Conservation (phyloP, 768 basidiomycete genomes). For the Podaxis carcinomalis region DNA sequence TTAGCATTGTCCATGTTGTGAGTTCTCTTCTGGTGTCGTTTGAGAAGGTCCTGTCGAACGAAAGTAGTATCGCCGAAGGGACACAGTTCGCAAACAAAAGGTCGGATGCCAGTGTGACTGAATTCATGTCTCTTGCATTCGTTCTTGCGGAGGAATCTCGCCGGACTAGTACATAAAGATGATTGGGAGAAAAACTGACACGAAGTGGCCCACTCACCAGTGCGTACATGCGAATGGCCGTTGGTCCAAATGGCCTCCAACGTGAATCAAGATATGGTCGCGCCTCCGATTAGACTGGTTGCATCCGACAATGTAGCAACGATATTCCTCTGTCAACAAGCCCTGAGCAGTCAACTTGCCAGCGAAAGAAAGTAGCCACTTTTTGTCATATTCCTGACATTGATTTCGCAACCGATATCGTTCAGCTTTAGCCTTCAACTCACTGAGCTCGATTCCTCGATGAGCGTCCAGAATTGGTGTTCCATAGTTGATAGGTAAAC, state of each 20-base stretch:
- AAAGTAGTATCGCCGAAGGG: conserved; percentile 44
- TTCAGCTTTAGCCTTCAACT: conserved; percentile 51
- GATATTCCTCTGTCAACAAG: conserved; percentile 52
- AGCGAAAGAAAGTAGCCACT: conserved; percentile 64
- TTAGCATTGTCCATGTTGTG: conserved; percentile 35
- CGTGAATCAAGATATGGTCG: conserved; percentile 72
- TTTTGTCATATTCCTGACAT: conserved; percentile 55
- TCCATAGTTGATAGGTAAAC: conserved; percentile 28
- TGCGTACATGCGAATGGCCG: conserved; percentile 58
- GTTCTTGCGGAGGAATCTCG: conserved; percentile 69
- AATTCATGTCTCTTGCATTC: conserved; percentile 75
- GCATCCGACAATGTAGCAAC: conserved; percentile 68
- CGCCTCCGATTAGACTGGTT: conserved; percentile 64
- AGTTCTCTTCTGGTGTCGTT: conserved; percentile 56
- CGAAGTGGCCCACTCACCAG: conserved; percentile 43
- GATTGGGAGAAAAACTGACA: neutral
- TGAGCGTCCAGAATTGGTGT: conserved; percentile 65
- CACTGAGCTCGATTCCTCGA: conserved; percentile 49
- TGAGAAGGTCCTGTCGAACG: conserved; percentile 64
- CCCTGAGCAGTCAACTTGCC: conserved; percentile 60
- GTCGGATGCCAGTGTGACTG: conserved; percentile 55
- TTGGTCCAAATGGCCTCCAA: conserved; percentile 69
- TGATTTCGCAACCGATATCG: conserved; percentile 51
- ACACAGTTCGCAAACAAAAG: conserved; percentile 57
- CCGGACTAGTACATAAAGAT: conserved; percentile 33